Evolutionary conservation across 139 green algal species (phyloP), one percentile per base, ranked within the genome.

Genomic region (Tetradesmus obliquus): DNA sequence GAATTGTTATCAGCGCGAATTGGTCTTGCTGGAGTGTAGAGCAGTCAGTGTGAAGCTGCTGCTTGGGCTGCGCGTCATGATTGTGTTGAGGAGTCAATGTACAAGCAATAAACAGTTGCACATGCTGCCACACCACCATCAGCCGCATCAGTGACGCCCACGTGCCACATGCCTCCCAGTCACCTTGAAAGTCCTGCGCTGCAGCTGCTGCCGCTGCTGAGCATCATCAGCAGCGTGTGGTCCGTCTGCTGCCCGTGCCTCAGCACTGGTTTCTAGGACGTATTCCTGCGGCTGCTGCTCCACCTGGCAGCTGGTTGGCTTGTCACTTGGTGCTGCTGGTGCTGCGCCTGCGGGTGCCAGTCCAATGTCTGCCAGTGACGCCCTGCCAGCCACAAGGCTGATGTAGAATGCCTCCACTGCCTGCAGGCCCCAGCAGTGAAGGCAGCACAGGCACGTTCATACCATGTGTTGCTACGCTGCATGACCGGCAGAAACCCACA

Each of bases 341-440:
- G 80, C 51, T 24, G 80, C 45, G 7, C 80, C 45, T 51, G 80
- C 45, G 22, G 80, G 80, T 57, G 45, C 51, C 51, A 85, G 80
- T 12, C 80, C 51, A 24, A 85, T 57, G 13, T 57, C 15, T 22
- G 86, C 24, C 53, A 90, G 71, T 10, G 55, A 84, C 9, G 69
- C 71, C n/a, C 3, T 55, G 9, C 86, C 86, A 72, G 86, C 55
- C 54, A 90, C 71, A 10, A 90, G 53, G 8, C 45, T 24, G 3
- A 83, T 69, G 54, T 84, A 90, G 71, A 84, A 90, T 5, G 55
- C 13, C 20, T 90, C 86, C 2, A 90, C 86, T n/a, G 86, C 86
- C 86, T 90, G 86, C 60, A 84, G 9, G 55, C 57, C 8, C 57
- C 57, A 66, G 7, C 57, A 45, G 32, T 45, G 32, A 45, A 45